Base-by-base conservation (phyloP, 2,329 filamentous ascomycete genomes). In the Colletotrichum sp. region DNA sequence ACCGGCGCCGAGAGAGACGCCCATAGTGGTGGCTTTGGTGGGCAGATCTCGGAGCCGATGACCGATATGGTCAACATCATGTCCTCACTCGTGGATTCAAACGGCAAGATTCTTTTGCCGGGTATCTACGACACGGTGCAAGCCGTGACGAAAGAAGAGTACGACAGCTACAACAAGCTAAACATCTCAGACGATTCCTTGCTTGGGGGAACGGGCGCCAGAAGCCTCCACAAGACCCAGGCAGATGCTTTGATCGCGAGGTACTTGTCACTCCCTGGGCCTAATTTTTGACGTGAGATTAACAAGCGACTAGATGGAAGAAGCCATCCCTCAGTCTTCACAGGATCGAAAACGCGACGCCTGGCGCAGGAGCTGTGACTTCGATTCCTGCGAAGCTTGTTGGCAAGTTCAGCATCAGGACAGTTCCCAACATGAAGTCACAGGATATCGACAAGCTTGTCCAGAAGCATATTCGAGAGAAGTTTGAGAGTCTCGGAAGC, bases 361-460 rank as follows among this genome's bases (percentile, higher is more conserved):
- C 95, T 57, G 94, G 95, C 2, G 94, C 96, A 5, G 97, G 97
- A 61, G 97, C 96, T 71, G 99, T 99, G 91, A 99, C 97, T 1
- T 97, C 99, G 81, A 99, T 99, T 81, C 97, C 97, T 4, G 96
- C 97, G 82, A 98, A 98, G 89, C 96, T 99, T 72, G 94, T 94
- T 81, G 97, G 97, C 87, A 99, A 99, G 89, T 99, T 99, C 90
- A 98, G 95, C 68, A 98, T 99, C 87, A 93, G 97, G 80, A 99
- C 96, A 39, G 97, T 99, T 19, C 97, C 97, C 68, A 92, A 99
- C 88, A 99, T 99, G 97, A 95, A 98, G 84, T 95, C 95, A 80
- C 93, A 95, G 71, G 92, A 93, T 83, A 98, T 98, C 82, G 98
- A 98, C 87, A 90, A 92, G 83, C 90, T 94, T 64, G 96, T 99